Conservation (phyloP, 345 rosid species). For the Linum tenue region DNA sequence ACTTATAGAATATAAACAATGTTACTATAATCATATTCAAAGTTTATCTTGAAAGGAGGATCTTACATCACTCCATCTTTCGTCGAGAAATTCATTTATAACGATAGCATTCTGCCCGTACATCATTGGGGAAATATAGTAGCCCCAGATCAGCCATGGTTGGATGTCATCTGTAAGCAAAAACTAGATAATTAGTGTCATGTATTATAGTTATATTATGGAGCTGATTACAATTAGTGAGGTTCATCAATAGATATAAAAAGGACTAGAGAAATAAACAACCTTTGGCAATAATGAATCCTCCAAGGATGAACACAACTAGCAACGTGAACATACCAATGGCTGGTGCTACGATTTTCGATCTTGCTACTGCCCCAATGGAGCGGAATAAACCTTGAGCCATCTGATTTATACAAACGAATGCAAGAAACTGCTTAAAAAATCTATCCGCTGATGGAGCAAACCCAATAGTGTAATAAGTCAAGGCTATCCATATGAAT, state of each 20-base stretch:
- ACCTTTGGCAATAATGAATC: slow-evolving; percentile 1
- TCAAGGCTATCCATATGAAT: neutral
- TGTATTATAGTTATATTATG: too few relatives aligned
- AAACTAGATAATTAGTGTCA: neutral
- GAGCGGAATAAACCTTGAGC: slow-evolving; percentile 1
- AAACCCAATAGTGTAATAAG: slow-evolving; percentile 5
- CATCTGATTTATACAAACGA: neutral
- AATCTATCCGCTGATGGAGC: neutral
- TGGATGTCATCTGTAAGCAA: neutral
- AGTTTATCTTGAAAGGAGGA: neutral
- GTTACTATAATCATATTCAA: neutral
- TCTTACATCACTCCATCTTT: slow-evolving; percentile 3
- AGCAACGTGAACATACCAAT: neutral
- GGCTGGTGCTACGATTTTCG: neutral
- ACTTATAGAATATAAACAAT: neutral
- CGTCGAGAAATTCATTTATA: slow-evolving; percentile 1
- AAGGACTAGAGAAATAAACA: neutral
- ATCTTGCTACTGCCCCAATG: neutral
- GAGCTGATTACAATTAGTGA: neutral
- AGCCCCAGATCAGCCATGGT: slow-evolving; percentile 1
- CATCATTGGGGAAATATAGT: slow-evolving; percentile 6
- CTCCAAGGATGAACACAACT: neutral
- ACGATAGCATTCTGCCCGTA: slow-evolving; percentile 3
- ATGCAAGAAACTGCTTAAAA: slow-evolving; percentile 1
- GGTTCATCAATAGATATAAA: neutral